Evolutionary conservation across 768 basidiomycete species (phyloP).

Genomic region (Trametes gibbosa): DNA sequence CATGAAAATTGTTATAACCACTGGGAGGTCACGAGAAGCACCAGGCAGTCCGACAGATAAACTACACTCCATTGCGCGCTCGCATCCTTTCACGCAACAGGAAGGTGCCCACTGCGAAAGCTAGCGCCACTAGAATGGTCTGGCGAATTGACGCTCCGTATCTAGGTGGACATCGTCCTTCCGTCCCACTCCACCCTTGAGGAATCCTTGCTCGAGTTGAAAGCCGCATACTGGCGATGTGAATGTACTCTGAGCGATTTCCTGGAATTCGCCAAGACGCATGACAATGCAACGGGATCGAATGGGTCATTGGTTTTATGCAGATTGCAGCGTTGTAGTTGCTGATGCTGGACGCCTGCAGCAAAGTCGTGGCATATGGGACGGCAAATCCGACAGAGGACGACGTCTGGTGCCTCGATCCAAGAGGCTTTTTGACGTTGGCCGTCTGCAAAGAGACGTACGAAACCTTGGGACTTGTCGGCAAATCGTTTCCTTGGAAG

Average conservation of each 20-base stretch:
- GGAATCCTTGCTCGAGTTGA: conserved; percentile 38
- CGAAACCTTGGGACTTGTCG: conserved; percentile 58
- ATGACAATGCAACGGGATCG: conserved; percentile 26
- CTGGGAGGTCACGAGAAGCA: background rate
- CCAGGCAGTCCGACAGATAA: background rate
- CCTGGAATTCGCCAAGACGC: conserved; percentile 33
- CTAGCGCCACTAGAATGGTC: background rate
- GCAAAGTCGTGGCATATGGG: conserved; percentile 21
- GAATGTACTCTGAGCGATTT: conserved; percentile 44
- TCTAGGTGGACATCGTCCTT: conserved; percentile 63
- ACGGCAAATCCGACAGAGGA: conserved; percentile 29
- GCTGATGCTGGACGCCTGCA: background rate
- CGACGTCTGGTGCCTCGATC: conserved; percentile 71
- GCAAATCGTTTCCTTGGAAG: conserved; percentile 46
- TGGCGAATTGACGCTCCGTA: background rate
- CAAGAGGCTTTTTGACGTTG: conserved; percentile 56
- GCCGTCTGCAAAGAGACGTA: conserved; percentile 57
- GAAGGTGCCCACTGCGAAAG: conserved; percentile 30
- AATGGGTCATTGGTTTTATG: conserved; percentile 26
- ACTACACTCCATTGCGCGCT: background rate
- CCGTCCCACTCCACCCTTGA: conserved; percentile 43
- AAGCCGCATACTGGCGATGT: conserved; percentile 45
- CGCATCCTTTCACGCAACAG: conserved; percentile 53
- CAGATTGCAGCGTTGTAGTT: background rate
- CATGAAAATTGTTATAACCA: background rate